These are phyloP conservation scores for Penicillium malachiteum DNA, from an alignment of 495 filamentous ascomycete species.

Conservation along the genomic window DNA sequence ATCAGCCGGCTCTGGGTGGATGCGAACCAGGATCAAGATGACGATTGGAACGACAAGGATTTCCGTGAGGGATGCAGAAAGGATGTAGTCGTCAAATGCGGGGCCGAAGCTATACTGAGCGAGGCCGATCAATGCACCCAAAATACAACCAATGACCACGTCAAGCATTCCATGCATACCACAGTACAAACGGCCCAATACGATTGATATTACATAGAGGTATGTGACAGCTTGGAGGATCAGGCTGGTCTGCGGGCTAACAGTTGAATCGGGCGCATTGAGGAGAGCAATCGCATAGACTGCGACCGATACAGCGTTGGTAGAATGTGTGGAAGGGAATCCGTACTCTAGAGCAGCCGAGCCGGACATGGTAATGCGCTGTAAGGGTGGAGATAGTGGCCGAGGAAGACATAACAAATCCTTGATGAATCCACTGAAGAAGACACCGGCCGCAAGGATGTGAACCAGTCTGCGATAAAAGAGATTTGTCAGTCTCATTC, in stretches of 20 bases:
- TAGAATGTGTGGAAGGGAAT: conserved; percentile 94
- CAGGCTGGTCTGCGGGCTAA: conserved; percentile 51
- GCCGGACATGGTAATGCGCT: conserved; percentile 95
- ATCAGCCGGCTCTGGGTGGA: conserved; percentile 95
- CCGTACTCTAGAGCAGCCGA: conserved; percentile 94
- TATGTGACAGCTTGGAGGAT: conserved; percentile 66
- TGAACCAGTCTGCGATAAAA: conserved; percentile 67
- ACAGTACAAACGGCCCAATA: conserved; percentile 89
- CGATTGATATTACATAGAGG: conserved; percentile 84
- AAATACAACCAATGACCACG: conserved; percentile 70
- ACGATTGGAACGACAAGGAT: conserved; percentile 59
- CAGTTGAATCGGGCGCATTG: conserved; percentile 50
- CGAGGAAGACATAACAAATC: conserved; percentile 93
- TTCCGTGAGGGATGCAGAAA: conserved; percentile 46
- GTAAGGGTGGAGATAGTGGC: conserved; percentile 87
- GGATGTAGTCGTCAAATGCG: conserved; percentile 63
- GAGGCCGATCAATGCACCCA: conserved; percentile 68
- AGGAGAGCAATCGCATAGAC: conserved; percentile 75
- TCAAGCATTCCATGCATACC: conserved; percentile 99
- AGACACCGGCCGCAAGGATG: conserved; percentile 84
- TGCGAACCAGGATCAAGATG: conserved; percentile 73
- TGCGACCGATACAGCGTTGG: conserved; percentile 93
- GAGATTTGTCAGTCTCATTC: neutral
- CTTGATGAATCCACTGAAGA: conserved; percentile 91
- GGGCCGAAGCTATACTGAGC: conserved; percentile 72